A percentile compares a stretch with the other conserved stretches of the same genome.
These are phyloP conservation scores for Lupinus albus DNA, from an alignment of 306 rosid genomes.

Conservation along the genomic window DNA sequence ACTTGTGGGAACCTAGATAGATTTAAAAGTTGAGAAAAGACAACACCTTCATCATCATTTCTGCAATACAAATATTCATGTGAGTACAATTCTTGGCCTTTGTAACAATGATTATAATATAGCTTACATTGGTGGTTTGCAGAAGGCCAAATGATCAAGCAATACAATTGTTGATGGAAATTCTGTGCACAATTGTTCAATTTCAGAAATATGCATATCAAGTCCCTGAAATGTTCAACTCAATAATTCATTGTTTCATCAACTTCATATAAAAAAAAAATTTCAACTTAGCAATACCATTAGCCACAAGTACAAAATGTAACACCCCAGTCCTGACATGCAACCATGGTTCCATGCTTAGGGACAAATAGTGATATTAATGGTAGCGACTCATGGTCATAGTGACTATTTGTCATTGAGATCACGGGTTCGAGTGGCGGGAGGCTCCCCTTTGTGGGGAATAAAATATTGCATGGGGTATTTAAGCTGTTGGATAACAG, in stretches of 20 bases:
- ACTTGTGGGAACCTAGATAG: conserved; percentile 90
- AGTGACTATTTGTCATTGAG: too few species aligned
- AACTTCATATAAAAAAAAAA: neutral
- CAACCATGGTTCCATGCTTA: too few species aligned
- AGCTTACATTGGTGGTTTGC: conserved; percentile 83
- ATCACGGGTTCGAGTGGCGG: too few species aligned
- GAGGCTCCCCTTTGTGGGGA: too few species aligned
- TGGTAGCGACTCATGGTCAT: too few species aligned
- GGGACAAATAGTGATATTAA: too few species aligned
- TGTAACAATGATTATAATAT: neutral
- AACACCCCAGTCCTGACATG: too few species aligned
- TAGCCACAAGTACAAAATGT: conserved; percentile 24
- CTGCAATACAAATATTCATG: conserved; percentile 52
- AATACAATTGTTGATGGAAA: conserved; percentile 79
- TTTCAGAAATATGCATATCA: conserved; percentile 73
- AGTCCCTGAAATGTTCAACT: conserved; percentile 63
- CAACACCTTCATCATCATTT: conserved; percentile 65
- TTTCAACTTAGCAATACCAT: conserved; percentile 30
- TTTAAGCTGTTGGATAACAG: too few species aligned
- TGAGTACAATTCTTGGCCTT: conserved; percentile 12
- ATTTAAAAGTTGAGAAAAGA: conserved; percentile 65
- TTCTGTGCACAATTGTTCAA: conserved; percentile 76
- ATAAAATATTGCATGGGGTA: too few species aligned
- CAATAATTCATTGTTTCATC: conserved; percentile 22
- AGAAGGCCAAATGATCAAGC: conserved; percentile 85